Evolutionary conservation across 2,329 filamentous ascomycete genomes (phyloP).

Genomic region (Clonostachys sp.): DNA sequence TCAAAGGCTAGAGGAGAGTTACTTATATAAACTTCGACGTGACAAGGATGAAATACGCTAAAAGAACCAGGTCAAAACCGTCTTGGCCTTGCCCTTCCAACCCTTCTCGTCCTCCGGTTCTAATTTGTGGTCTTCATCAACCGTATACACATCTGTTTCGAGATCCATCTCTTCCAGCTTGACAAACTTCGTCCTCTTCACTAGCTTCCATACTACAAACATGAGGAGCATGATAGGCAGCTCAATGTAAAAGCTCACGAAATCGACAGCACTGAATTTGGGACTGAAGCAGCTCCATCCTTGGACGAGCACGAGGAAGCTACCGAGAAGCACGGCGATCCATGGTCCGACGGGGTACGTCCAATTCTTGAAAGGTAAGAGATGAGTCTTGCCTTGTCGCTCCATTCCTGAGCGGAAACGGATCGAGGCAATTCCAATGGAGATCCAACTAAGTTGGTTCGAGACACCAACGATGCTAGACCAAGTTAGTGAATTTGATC

Average conservation of each 20-base stretch:
- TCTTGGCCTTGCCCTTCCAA: constrained; percentile 11
- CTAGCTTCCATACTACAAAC: constrained; percentile 59
- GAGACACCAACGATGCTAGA: too few relatives aligned
- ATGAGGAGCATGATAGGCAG: constrained; percentile 46
- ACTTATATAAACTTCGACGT: too few relatives aligned
- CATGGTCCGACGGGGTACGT: constrained; percentile 47
- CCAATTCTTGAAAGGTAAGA: constrained; percentile 61
- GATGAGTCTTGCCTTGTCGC: too few relatives aligned
- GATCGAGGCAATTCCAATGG: too few relatives aligned
- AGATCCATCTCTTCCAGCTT: constrained; percentile 51
- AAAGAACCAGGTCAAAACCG: constrained; percentile 23
- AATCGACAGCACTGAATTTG: constrained; percentile 19
- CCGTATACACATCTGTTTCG: constrained; percentile 53
- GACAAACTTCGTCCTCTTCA: constrained; percentile 53
- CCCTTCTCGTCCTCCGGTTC: not conserved
- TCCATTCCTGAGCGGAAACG: too few relatives aligned
- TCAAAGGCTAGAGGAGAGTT: too few relatives aligned
- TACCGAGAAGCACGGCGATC: constrained; percentile 5
- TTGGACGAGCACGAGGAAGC: not conserved
- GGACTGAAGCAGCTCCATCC: constrained; percentile 28
- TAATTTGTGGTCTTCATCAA: constrained; percentile 31
- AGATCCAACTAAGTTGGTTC: too few relatives aligned
- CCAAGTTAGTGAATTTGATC: too few relatives aligned
- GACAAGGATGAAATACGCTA: constrained; percentile 3
- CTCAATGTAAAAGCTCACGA: constrained; percentile 55